These are phyloP conservation scores for Luffa acutangula DNA, from an alignment of 306 rosid species.

Conservation along the genomic window DNA sequence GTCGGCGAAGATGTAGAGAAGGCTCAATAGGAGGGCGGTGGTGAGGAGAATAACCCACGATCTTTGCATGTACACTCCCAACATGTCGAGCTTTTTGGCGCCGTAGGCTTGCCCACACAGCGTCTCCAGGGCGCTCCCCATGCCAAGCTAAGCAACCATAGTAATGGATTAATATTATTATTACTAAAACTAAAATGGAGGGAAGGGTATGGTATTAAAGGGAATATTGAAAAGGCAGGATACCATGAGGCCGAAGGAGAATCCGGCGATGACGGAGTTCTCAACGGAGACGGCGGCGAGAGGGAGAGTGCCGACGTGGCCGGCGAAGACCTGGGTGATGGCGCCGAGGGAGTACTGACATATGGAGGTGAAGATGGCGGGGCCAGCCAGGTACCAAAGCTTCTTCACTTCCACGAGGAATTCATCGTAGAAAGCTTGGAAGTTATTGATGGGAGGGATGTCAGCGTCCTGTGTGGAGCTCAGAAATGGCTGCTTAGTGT, in stretches of 20 bases:
- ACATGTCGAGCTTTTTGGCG: slow-evolving; percentile 58
- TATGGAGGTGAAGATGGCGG: slow-evolving; percentile 72
- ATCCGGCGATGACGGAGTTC: slow-evolving; percentile 83
- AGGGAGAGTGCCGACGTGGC: slow-evolving; percentile 51
- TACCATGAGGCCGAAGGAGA: slow-evolving; percentile 65
- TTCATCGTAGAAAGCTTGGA: neutral
- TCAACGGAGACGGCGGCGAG: slow-evolving; percentile 81
- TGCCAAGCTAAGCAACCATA: slow-evolving; percentile 41
- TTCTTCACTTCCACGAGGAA: slow-evolving; percentile 42
- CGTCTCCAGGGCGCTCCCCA: slow-evolving; percentile 93
- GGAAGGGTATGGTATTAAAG: no score
- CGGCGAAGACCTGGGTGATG: slow-evolving; percentile 61
- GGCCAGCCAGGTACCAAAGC: slow-evolving; percentile 79
- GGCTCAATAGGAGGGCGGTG: slow-evolving; percentile 21
- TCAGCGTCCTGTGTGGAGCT: neutral
- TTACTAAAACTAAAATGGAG: no score
- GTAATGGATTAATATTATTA: no score
- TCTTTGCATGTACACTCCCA: slow-evolving; percentile 81
- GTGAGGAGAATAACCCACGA: slow-evolving; percentile 58
- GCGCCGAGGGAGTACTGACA: slow-evolving; percentile 86
- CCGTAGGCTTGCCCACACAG: slow-evolving; percentile 88
- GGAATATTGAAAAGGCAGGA: no score
- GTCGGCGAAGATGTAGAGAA: slow-evolving; percentile 48
- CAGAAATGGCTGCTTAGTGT: neutral
- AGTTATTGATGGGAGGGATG: neutral